phyloP scores from a whole-genome alignment of 2,329 filamentous ascomycete genomes.

The Aspergillus intermedius region DNA sequence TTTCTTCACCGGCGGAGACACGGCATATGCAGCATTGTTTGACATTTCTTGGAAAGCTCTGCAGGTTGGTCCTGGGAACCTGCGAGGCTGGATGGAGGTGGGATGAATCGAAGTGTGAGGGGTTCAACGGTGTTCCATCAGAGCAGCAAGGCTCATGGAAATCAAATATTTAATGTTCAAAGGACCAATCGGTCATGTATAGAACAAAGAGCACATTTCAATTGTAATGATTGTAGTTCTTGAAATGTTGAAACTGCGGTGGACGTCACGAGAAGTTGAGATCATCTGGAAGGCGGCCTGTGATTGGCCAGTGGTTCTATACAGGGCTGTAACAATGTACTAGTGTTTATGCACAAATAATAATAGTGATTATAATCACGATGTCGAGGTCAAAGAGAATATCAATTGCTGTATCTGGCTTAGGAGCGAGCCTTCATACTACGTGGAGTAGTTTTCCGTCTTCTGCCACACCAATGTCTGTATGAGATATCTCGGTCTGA shows the following conservation, averaged over 20 bases:
- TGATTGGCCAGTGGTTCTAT: not conserved
- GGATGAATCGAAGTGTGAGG: not conserved
- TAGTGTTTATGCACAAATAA: no score
- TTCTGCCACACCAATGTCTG: no score
- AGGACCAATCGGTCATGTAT: not conserved
- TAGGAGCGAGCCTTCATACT: no score
- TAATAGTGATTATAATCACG: no score
- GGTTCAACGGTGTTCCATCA: not conserved
- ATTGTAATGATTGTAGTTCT: no score
- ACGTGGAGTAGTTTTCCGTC: no score
- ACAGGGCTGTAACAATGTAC: not conserved
- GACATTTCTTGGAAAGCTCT: conserved; percentile 19
- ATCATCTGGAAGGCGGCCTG: not conserved
- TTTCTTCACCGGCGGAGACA: conserved; percentile 25
- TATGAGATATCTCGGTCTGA: no score
- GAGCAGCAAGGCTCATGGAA: not conserved
- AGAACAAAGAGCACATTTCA: not conserved
- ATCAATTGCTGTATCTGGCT: no score
- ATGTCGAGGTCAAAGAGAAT: no score
- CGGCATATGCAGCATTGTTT: conserved; percentile 22
- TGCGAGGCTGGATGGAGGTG: not conserved
- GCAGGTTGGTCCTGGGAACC: conserved; percentile 5
- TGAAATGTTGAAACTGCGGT: no score
- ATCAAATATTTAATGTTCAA: no score
- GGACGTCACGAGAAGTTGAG: not conserved